Evolutionary conservation across 768 basidiomycete species (phyloP).

Genomic region (Mycena indigotica): DNA sequence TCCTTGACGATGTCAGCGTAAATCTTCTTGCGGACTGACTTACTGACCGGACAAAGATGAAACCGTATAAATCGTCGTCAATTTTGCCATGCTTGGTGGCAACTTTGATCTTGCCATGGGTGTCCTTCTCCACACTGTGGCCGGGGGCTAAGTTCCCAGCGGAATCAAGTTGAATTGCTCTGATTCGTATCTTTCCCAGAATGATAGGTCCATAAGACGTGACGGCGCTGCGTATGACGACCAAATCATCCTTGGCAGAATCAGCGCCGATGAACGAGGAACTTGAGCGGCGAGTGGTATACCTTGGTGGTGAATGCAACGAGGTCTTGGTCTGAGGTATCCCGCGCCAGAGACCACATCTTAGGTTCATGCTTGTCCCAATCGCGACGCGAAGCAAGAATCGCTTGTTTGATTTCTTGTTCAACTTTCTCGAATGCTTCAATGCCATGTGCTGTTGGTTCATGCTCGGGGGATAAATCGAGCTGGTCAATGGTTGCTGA

Average conservation of each 20-base stretch:
- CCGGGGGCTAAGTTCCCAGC: constrained; percentile 9
- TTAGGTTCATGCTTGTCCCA: constrained; percentile 75
- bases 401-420: constrained; percentile 61
- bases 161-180: constrained; percentile 47
- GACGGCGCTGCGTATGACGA: constrained; percentile 51
- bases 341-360: constrained; percentile 67
- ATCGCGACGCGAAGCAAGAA: constrained; percentile 63
- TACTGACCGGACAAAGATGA: constrained; percentile 9
- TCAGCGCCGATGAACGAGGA: constrained; percentile 7
- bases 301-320: constrained; percentile 55
- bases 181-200: constrained; percentile 74
- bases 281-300: constrained; percentile 13
- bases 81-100: constrained; percentile 62
- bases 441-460: constrained; percentile 60
- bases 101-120: constrained; percentile 16
- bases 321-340: constrained; percentile 55
- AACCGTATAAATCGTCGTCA: constrained; percentile 29
- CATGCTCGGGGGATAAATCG: constrained; percentile 58
- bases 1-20: constrained; percentile 41
- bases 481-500: constrained; percentile 62
- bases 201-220: constrained; percentile 73
- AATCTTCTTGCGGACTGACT: not conserved
- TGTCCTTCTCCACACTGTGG: constrained; percentile 6
- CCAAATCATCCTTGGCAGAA: constrained; percentile 38
- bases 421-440: constrained; percentile 64